Conservation (phyloP, 2,329 filamentous ascomycete genomes). For the Ploettnerulaceae sp. region DNA sequence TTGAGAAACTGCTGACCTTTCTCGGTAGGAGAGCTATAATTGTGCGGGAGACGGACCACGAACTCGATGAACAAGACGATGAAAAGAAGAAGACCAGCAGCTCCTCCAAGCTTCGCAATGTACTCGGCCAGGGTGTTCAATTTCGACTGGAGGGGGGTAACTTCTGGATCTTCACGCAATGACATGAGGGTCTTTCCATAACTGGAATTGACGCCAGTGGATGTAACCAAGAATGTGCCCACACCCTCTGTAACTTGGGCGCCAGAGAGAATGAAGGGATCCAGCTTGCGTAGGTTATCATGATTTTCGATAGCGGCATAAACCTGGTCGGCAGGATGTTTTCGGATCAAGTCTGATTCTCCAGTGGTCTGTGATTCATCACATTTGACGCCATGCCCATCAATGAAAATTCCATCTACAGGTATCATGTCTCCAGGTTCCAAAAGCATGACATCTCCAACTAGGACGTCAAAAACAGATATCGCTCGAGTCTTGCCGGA, state of each 20-base stretch:
- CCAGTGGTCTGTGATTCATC: slow-evolving; percentile 74
- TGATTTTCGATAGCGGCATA: slow-evolving; percentile 57
- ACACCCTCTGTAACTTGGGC: slow-evolving; percentile 73
- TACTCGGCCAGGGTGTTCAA: slow-evolving; percentile 73
- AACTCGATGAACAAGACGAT: slow-evolving; percentile 77
- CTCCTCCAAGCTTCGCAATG: slow-evolving; percentile 70
- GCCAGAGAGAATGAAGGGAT: slow-evolving; percentile 78
- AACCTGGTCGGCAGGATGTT: slow-evolving; percentile 59
- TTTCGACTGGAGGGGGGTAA: slow-evolving; percentile 74
- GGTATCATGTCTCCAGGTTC: slow-evolving; percentile 70
- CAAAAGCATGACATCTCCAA: slow-evolving; percentile 68
- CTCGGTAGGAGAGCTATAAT: slow-evolving; percentile 42
- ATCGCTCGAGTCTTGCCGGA: slow-evolving; percentile 67
- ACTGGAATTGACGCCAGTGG: slow-evolving; percentile 67
- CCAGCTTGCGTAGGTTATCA: slow-evolving; percentile 58
- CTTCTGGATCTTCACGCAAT: slow-evolving; percentile 68
- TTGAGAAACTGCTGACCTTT: slow-evolving; percentile 59
- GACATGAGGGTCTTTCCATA: slow-evolving; percentile 77
- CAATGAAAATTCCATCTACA: slow-evolving; percentile 66
- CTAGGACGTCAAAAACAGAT: slow-evolving; percentile 65
- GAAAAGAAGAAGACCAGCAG: slow-evolving; percentile 70
- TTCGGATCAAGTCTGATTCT: slow-evolving; percentile 69
- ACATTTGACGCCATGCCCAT: slow-evolving; percentile 61
- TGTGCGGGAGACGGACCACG: slow-evolving; percentile 53
- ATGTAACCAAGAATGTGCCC: slow-evolving; percentile 70